A percentile compares a stretch with the other conserved stretches of the same genome.
phyloP scores from a whole-genome alignment of 352 stramenopile genomes.

The Globisporangium nagaii region DNA sequence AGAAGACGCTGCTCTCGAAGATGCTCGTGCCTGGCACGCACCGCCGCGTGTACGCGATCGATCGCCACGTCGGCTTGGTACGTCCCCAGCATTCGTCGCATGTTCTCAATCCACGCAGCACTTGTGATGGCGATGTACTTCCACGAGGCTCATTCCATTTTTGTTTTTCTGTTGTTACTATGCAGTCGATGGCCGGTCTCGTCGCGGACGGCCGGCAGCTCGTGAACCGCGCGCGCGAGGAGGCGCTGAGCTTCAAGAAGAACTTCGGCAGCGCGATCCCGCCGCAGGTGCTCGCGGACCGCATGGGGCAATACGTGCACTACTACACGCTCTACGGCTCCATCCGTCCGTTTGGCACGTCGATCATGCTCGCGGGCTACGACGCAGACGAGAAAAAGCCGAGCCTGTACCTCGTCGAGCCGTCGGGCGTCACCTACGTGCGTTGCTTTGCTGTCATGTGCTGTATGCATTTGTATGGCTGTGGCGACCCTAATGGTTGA shows the following conservation, averaged over 20 bases:
- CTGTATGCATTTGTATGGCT: not conserved
- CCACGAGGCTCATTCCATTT: too few species aligned
- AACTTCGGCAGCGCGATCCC: constrained; percentile 94
- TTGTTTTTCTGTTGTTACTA: not conserved
- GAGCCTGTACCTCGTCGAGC: constrained; percentile 90
- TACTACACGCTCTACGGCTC: constrained; percentile 98
- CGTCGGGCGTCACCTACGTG: constrained; percentile 89
- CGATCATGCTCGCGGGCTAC: constrained; percentile 95
- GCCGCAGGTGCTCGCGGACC: constrained; percentile 91
- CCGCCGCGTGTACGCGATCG: constrained; percentile 85
- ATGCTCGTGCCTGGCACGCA: constrained; percentile 90
- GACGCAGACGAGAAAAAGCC: constrained; percentile 90
- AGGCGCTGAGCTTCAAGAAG: constrained; percentile 94
- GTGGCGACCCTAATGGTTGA: not conserved
- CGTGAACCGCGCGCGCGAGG: constrained; percentile 93
- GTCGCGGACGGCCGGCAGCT: constrained; percentile 95
- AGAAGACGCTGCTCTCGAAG: constrained; percentile 94
- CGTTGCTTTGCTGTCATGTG: constrained; percentile 10
- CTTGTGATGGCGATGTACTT: too few species aligned
- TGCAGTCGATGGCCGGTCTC: constrained; percentile 90
- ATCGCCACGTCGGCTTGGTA: constrained; percentile 89
- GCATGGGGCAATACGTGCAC: constrained; percentile 96
- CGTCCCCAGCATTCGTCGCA: not conserved
- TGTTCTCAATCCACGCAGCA: not conserved
- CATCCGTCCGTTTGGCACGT: constrained; percentile 95